Percentiles rank a stretch among this genome's conserved stretches.
Evolutionary conservation across 768 basidiomycete species (phyloP).

Genomic region (Lactifluus rugatus): DNA sequence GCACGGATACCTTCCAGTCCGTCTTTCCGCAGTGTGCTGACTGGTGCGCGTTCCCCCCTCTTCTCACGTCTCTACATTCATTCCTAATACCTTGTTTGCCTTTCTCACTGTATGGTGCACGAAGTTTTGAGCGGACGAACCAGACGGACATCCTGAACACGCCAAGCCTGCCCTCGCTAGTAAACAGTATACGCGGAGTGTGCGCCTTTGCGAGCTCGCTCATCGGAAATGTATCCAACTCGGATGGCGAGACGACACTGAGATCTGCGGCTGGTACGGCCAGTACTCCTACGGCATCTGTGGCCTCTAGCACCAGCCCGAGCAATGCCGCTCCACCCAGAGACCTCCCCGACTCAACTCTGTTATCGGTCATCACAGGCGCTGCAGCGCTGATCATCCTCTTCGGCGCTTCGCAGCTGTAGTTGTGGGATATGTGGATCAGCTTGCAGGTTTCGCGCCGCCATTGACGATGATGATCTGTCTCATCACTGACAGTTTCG

Average conservation of each 20-base stretch:
- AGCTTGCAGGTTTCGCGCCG: not conserved
- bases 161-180: constrained; percentile 37
- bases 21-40: constrained; percentile 57
- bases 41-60: constrained; percentile 35
- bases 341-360: not conserved
- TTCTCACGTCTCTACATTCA: no score
- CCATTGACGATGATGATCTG: not conserved
- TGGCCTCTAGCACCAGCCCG: not conserved
- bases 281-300: not conserved
- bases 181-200: constrained; percentile 41
- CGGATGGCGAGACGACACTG: constrained; percentile 34
- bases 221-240: constrained; percentile 40
- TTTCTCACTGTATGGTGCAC: not conserved
- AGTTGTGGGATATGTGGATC: not conserved
- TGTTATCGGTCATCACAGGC: not conserved
- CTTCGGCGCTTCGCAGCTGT: not conserved
- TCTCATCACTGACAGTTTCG: not conserved
- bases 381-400: not conserved
- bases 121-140: constrained; percentile 47
- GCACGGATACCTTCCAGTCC: constrained; percentile 38
- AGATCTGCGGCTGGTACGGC: constrained; percentile 6
- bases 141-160: constrained; percentile 44
- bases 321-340: not conserved
- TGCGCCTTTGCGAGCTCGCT: constrained; percentile 45
- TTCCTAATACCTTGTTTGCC: not conserved